Evolutionary conservation across 768 basidiomycete species (phyloP).

Genomic region (Termitomyces sp.): DNA sequence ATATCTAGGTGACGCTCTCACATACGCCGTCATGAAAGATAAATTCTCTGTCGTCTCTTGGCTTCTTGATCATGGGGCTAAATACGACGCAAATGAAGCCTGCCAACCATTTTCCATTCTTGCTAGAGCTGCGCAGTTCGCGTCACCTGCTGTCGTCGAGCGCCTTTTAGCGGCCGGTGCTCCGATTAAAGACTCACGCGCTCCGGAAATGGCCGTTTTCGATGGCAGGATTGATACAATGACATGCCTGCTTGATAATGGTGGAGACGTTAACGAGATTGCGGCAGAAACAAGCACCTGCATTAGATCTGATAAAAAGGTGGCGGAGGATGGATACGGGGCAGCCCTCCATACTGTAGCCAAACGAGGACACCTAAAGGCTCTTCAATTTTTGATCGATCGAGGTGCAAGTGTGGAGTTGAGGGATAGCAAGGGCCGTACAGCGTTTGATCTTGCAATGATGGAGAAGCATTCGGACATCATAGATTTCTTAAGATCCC

Average conservation of each 20-base stretch:
- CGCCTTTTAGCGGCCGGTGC: not conserved
- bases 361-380: not conserved
- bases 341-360: not conserved
- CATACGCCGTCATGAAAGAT: not conserved
- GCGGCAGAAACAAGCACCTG: not conserved
- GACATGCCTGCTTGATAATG: not conserved
- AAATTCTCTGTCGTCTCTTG: not conserved
- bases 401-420: not conserved
- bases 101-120: not conserved
- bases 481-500: too few species aligned
- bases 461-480: too few species aligned
- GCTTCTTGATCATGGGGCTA: not conserved
- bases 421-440: not conserved
- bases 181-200: not conserved
- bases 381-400: not conserved
- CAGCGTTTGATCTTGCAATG: not conserved
- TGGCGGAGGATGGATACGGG: not conserved
- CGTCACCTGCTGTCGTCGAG: not conserved
- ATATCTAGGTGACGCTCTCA: not conserved
- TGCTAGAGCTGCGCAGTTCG: not conserved
- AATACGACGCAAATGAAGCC: not conserved
- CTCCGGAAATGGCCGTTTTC: not conserved
- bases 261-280: not conserved
- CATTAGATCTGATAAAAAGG: not conserved
- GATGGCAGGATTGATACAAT: not conserved